Evolutionary conservation across 768 basidiomycete species (phyloP).

Genomic region (Omphalotus guepiniiformis): DNA sequence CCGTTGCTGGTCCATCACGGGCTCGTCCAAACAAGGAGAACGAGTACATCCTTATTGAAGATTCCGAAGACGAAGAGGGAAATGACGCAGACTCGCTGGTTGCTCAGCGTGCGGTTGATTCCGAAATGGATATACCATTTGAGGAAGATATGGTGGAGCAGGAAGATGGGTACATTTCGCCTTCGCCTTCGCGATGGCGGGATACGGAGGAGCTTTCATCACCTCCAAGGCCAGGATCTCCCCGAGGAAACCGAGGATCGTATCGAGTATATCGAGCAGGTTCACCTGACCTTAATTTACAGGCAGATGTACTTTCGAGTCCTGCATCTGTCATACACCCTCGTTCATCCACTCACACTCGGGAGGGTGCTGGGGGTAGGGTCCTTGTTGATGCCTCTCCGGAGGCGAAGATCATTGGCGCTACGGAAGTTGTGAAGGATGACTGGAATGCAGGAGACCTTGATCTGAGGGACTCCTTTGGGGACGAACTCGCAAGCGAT

Average conservation of each 20-base stretch:
- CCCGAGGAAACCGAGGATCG: not conserved
- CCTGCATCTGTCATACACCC: constrained; percentile 24
- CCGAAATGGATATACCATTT: constrained; percentile 37
- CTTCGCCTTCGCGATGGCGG: constrained; percentile 48
- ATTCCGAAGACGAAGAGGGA: constrained; percentile 10
- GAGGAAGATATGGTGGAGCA: constrained; percentile 51
- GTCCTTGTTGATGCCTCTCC: constrained; percentile 7
- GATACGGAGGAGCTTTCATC: constrained; percentile 68
- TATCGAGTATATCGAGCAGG: no score
- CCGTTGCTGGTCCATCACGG: constrained; percentile 12
- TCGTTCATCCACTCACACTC: constrained; percentile 10
- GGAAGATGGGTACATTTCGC: constrained; percentile 84
- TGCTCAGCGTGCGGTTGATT: constrained; percentile 34
- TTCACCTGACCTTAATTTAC: constrained; percentile 47
- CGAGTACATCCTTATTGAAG: constrained; percentile 14
- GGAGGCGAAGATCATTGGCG: not conserved
- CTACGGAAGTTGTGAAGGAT: constrained; percentile 10
- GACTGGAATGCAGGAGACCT: constrained; percentile 24
- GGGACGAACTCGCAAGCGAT: constrained; percentile 40
- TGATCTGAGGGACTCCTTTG: constrained; percentile 43
- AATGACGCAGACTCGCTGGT: constrained; percentile 23
- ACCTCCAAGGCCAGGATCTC: constrained; percentile 20
- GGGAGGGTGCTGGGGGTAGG: constrained; percentile 19
- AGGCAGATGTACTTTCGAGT: constrained; percentile 50
- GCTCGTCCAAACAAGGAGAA: constrained; percentile 8